Evolutionary conservation across 2,329 filamentous ascomycete genomes (phyloP).

Genomic region (Orbilia ellipsospora): DNA sequence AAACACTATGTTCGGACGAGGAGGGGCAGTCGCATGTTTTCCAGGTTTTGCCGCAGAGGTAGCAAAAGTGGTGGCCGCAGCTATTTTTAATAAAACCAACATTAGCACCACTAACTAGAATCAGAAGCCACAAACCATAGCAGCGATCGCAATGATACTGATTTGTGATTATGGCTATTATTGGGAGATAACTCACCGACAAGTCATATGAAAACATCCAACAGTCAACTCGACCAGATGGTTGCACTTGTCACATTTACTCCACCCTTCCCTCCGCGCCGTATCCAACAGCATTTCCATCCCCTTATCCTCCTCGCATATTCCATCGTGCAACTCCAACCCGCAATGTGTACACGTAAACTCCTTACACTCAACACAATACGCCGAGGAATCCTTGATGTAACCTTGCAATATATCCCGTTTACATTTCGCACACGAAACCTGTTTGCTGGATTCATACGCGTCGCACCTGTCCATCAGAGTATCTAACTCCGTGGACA

Average conservation of each 20-base stretch:
- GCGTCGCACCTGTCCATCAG: conserved; percentile 40
- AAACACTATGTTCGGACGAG: conserved; percentile 43
- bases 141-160: too few relatives aligned
- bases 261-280: conserved; percentile 58
- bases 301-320: conserved; percentile 58
- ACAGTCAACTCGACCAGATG: conserved; percentile 57
- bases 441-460: conserved; percentile 43
- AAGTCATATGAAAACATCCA: conserved; percentile 59
- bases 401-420: conserved; percentile 42
- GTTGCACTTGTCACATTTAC: conserved; percentile 58
- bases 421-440: conserved; percentile 40
- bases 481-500: conserved; percentile 31
- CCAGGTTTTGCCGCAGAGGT: conserved; percentile 45
- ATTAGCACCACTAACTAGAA: too few relatives aligned
- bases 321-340: conserved; percentile 55
- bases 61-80: conserved; percentile 48
- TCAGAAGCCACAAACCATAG: too few relatives aligned
- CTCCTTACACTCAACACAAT: conserved; percentile 51
- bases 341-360: conserved; percentile 58
- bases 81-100: conserved; percentile 2
- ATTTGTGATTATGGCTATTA: too few relatives aligned
- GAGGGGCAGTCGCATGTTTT: conserved; percentile 47
- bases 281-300: conserved; percentile 56
- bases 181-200: conserved; percentile 46
- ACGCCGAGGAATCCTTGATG: conserved; percentile 40